A percentile compares a stretch with the other conserved stretches of the same genome.
phyloP scores from a whole-genome alignment of 495 filamentous ascomycete species.

The Bryoglossum gracile region DNA sequence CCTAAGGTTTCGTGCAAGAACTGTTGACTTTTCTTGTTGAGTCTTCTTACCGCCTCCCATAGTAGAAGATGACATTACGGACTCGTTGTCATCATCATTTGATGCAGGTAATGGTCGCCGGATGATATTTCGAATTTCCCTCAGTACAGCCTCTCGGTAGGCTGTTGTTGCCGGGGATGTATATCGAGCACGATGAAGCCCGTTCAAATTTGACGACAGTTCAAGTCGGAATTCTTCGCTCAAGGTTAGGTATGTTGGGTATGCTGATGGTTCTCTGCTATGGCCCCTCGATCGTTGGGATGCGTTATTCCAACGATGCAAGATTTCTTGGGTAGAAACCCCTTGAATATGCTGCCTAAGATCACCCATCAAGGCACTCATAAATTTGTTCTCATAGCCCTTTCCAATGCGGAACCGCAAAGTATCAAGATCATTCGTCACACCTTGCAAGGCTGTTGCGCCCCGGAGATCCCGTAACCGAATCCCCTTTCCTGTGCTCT shows the following conservation, averaged over 20 bases:
- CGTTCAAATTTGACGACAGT: slow-evolving; percentile 61
- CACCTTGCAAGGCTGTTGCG: slow-evolving; percentile 72
- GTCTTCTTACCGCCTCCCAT: slow-evolving; percentile 58
- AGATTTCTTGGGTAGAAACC: slow-evolving; percentile 62
- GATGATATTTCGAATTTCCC: slow-evolving; percentile 83
- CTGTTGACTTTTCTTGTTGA: slow-evolving; percentile 82
- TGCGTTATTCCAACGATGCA: slow-evolving; percentile 64
- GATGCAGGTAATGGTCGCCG: slow-evolving; percentile 80
- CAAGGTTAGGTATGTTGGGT: slow-evolving; percentile 67
- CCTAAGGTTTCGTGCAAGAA: slow-evolving; percentile 85
- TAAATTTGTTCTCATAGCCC: slow-evolving; percentile 74
- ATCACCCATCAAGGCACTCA: slow-evolving; percentile 71
- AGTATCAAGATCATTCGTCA: slow-evolving; percentile 65
- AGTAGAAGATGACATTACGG: slow-evolving; percentile 80
- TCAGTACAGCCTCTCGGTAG: slow-evolving; percentile 79
- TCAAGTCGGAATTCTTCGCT: slow-evolving; percentile 59
- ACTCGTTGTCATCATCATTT: slow-evolving; percentile 88
- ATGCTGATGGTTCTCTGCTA: slow-evolving; percentile 54
- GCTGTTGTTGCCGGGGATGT: slow-evolving; percentile 72
- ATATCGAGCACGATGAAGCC: slow-evolving; percentile 70
- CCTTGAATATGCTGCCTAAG: slow-evolving; percentile 73
- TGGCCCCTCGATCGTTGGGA: slow-evolving; percentile 49
- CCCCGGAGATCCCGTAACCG: slow-evolving; percentile 63
- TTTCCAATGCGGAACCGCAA: slow-evolving; percentile 77
- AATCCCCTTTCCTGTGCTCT: slow-evolving; percentile 16